Evolutionary conservation across 768 basidiomycete species (phyloP).

Genomic region (Russula foetens): DNA sequence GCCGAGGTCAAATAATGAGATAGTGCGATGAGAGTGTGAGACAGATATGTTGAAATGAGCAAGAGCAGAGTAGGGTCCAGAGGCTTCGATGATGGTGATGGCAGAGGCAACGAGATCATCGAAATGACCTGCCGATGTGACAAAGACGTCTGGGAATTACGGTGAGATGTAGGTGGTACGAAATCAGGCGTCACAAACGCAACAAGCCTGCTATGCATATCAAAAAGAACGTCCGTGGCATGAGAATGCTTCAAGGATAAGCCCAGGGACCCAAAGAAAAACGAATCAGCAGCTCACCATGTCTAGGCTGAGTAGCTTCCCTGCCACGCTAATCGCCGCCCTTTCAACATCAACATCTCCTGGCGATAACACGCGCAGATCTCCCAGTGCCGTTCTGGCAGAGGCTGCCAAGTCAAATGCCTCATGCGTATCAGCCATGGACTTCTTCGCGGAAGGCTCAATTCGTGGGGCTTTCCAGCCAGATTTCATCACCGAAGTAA

Average conservation of each 20-base stretch:
- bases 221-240: conserved; percentile 38
- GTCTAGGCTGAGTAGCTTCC: conserved; percentile 59
- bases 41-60: conserved; percentile 52
- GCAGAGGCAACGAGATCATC: conserved; percentile 39
- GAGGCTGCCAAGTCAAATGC: conserved; percentile 32
- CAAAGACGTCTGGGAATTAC: conserved; percentile 18
- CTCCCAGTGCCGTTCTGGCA: conserved; percentile 37
- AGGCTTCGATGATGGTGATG: conserved; percentile 26
- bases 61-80: conserved; percentile 34
- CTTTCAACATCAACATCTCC: conserved; percentile 61
- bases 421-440: conserved; percentile 19
- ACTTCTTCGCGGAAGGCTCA: conserved; percentile 24
- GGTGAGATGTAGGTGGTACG: background rate
- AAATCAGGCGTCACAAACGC: conserved; percentile 18
- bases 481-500: conserved; percentile 44
- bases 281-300: conserved; percentile 43
- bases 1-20: too few species aligned
- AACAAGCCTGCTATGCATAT: conserved; percentile 39
- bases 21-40: conserved; percentile 43
- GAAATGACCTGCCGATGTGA: background rate
- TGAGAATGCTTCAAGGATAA: conserved; percentile 39
- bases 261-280: background rate
- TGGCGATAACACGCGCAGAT: conserved; percentile 38
- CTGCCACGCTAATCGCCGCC: conserved; percentile 58
- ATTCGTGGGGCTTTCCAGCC: conserved; percentile 47